phyloP scores from a whole-genome alignment of 1,284 basidiomycete genomes.

The Hypsizygus ulmarius region DNA sequence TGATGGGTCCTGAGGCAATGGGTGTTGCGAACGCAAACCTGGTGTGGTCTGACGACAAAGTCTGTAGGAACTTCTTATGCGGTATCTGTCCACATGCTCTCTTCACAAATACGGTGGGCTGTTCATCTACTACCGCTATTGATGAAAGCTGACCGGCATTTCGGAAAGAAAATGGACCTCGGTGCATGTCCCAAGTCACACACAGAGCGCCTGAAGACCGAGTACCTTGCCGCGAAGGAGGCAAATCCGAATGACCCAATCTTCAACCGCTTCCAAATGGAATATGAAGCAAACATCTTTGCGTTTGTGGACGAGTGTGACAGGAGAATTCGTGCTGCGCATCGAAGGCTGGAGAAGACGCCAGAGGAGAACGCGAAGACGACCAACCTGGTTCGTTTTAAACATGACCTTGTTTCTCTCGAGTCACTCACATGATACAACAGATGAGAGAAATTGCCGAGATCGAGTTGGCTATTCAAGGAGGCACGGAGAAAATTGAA shows the following conservation, averaged over 20 bases:
- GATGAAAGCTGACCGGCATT: constrained; percentile 3
- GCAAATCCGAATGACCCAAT: constrained; percentile 75
- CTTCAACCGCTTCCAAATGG: constrained; percentile 83
- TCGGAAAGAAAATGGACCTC: constrained; percentile 94
- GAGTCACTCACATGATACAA: constrained; percentile 2
- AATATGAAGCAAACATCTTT: constrained; percentile 95
- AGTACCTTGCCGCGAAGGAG: constrained; percentile 80
- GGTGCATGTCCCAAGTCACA: constrained; percentile 98
- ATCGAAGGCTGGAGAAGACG: constrained; percentile 96
- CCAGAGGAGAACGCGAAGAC: constrained; percentile 99
- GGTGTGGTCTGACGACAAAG: constrained; percentile 96
- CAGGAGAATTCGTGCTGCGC: constrained; percentile 90
- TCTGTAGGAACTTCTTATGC: constrained; percentile 98
- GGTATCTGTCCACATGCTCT: constrained; percentile 97
- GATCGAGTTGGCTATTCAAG: constrained; percentile 97
- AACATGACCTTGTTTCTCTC: not conserved
- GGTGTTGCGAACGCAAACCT: constrained; percentile 90
- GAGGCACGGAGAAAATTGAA: constrained; percentile 98
- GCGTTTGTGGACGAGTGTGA: constrained; percentile 98
- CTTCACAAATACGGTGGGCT: constrained; percentile 95
- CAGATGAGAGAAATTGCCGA: constrained; percentile 99
- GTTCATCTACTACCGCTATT: not conserved
- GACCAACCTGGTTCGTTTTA: constrained; percentile 75
- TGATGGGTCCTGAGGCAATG: constrained; percentile 99
- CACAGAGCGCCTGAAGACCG: constrained; percentile 90